A percentile compares a stretch with the other conserved stretches of the same genome.
These are phyloP conservation scores for Nannochloropsis salina DNA, from an alignment of 108 stramenopile genomes.

Conservation along the genomic window DNA sequence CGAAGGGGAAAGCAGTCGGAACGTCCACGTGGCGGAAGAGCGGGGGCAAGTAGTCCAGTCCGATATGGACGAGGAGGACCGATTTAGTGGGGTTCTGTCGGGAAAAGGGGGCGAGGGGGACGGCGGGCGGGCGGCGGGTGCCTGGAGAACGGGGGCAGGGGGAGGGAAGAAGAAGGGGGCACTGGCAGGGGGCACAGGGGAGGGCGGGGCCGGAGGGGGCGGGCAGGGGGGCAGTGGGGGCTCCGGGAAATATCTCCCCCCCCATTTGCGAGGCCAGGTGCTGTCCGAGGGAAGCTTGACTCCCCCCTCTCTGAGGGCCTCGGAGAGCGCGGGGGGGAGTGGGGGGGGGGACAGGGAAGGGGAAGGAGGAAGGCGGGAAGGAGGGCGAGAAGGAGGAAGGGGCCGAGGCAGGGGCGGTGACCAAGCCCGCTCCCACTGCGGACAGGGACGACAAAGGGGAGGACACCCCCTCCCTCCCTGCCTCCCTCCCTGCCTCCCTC, in stretches of 20 bases:
- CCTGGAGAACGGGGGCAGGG: background rate
- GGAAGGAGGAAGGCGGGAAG: constrained; percentile 19
- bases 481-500: background rate
- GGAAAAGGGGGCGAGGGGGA: no score
- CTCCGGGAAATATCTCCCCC: background rate
- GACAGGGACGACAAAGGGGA: background rate
- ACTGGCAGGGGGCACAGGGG: background rate
- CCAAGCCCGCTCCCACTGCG: background rate
- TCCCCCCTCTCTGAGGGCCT: constrained; percentile 31
- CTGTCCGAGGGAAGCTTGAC: constrained; percentile 14
- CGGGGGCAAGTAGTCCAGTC: constrained; percentile 61
- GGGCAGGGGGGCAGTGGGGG: constrained; percentile 22
- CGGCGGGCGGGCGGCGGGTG: constrained; percentile 25
- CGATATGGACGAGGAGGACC: constrained; percentile 39
- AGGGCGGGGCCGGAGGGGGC: background rate
- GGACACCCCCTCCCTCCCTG: no score
- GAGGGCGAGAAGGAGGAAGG: constrained; percentile 14
- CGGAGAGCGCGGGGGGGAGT: background rate
- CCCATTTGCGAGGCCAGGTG: background rate
- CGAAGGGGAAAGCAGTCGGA: constrained; percentile 65
- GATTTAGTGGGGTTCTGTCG: constrained; percentile 37
- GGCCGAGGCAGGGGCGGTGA: background rate
- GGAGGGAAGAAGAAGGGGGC: background rate
- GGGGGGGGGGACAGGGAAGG: background rate
- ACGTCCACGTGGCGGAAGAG: constrained; percentile 86